These are phyloP conservation scores for Leishmania martiniquensis DNA, from an alignment of 208 protist species.

Conservation along the genomic window DNA sequence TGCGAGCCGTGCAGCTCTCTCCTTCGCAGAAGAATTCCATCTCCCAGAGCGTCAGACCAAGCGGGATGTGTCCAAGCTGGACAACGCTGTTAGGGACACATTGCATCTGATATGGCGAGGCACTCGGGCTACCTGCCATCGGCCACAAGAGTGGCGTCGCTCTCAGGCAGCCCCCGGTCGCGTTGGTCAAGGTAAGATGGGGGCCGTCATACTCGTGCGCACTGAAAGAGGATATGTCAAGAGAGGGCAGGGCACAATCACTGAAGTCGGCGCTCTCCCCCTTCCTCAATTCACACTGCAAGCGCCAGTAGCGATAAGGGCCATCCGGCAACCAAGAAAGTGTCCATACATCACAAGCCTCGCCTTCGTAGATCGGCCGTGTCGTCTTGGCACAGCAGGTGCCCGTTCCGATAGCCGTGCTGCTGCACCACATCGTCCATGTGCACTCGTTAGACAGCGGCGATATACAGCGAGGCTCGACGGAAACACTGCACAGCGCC, in stretches of 20 bases:
- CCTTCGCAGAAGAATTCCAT: conserved; percentile 16
- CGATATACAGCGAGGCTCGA: conserved; percentile 4
- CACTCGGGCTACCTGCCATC: background rate
- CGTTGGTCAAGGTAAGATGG: conserved; percentile 21
- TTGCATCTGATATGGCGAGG: background rate
- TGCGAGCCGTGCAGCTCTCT: conserved; percentile 12
- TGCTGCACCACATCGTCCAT: conserved; percentile 23
- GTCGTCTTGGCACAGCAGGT: conserved; percentile 10
- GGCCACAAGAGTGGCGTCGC: conserved; percentile 29
- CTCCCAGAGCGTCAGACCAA: conserved; percentile 21
- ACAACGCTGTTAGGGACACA: conserved; percentile 20
- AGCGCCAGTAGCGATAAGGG: conserved; percentile 32
- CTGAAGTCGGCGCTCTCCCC: too few relatives aligned
- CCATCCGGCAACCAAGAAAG: conserved; percentile 30
- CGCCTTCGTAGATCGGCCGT: background rate
- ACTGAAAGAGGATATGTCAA: conserved; percentile 6
- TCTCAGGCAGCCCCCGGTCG: conserved; percentile 10
- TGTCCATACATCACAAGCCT: background rate
- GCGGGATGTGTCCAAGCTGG: background rate
- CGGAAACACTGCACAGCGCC: conserved; percentile 21
- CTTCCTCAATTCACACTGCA: background rate
- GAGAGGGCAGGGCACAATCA: background rate
- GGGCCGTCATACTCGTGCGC: conserved; percentile 33
- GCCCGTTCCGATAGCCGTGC: background rate
- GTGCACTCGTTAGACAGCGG: conserved; percentile 4